phyloP scores from a whole-genome alignment of 345 rosid genomes.

The Excoecaria agallocha region DNA sequence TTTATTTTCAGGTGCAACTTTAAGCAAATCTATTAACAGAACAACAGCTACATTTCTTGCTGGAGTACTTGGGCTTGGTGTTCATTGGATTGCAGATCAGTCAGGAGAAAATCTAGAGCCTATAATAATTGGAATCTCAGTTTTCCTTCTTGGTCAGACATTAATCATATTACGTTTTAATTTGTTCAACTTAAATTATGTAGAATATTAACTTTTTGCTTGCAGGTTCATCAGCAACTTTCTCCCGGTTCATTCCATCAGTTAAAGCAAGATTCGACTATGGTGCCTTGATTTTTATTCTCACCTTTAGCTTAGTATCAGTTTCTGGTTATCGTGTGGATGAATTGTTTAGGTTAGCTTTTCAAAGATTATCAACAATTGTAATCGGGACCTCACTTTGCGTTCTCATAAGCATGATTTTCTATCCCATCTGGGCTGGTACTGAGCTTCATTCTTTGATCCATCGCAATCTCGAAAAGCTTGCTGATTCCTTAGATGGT shows the following conservation, averaged over 20 bases:
- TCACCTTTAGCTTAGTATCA: conserved; percentile 40
- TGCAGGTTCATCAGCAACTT: conserved; percentile 41
- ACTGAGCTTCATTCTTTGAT: conserved; percentile 26
- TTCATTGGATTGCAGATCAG: conserved; percentile 40
- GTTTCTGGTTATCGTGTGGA: conserved; percentile 45
- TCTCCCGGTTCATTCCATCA: conserved; percentile 38
- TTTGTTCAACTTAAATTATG: too few species aligned
- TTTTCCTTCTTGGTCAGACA: conserved; percentile 39
- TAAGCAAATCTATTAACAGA: conserved; percentile 40
- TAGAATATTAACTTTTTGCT: not conserved
- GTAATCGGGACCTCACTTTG: conserved; percentile 35
- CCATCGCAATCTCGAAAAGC: conserved; percentile 35
- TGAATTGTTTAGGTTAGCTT: conserved; percentile 29
- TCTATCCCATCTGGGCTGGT: conserved; percentile 47
- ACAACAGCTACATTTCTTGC: conserved; percentile 36
- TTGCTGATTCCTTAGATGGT: conserved; percentile 41
- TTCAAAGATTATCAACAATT: conserved; percentile 37
- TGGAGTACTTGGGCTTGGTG: conserved; percentile 43
- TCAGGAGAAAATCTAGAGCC: conserved; percentile 39
- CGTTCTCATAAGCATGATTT: conserved; percentile 29
- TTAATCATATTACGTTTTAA: too few species aligned
- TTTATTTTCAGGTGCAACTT: conserved; percentile 37
- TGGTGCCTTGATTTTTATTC: conserved; percentile 45
- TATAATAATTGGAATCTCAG: conserved; percentile 30
- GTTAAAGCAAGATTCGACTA: conserved; percentile 39